These are phyloP conservation scores for Globisporangium nunn DNA, from an alignment of 352 stramenopile species.

Conservation along the genomic window DNA sequence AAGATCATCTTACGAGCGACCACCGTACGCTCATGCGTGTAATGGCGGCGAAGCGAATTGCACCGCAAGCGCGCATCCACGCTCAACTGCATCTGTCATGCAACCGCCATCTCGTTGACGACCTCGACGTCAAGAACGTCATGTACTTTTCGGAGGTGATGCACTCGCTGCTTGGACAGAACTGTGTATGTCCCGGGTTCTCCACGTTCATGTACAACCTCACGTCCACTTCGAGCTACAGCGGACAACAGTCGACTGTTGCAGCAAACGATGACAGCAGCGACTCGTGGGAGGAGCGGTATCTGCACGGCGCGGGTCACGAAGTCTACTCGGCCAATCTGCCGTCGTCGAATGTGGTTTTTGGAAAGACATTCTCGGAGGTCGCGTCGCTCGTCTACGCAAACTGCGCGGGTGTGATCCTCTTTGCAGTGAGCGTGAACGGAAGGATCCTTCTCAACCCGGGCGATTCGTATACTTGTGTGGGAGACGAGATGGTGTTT, in stretches of 20 bases:
- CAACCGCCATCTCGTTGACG: constrained; percentile 67
- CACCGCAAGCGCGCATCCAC: constrained; percentile 44
- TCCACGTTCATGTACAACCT: constrained; percentile 86
- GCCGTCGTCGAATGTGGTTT: constrained; percentile 40
- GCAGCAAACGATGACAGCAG: constrained; percentile 18
- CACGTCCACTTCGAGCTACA: constrained; percentile 73
- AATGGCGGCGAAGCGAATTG: constrained; percentile 61
- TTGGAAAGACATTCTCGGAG: constrained; percentile 71
- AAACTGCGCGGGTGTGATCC: constrained; percentile 66
- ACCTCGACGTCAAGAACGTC: constrained; percentile 72
- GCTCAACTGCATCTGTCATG: constrained; percentile 74
- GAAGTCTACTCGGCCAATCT: constrained; percentile 75
- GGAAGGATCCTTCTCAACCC: constrained; percentile 73
- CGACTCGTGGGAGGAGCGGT: constrained; percentile 63
- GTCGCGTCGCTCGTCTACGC: constrained; percentile 71
- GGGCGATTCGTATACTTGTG: constrained; percentile 62
- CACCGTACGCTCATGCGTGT: constrained; percentile 79
- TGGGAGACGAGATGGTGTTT: constrained; percentile 60
- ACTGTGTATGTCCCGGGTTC: constrained; percentile 81
- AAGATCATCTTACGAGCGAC: constrained; percentile 65
- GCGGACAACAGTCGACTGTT: constrained; percentile 12
- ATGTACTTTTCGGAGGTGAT: constrained; percentile 78
- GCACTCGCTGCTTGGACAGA: constrained; percentile 75
- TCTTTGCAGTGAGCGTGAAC: constrained; percentile 49
- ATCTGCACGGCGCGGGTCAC: constrained; percentile 65